Conservation (phyloP, 495 filamentous ascomycete genomes). For the Cairneyella variabilis region DNA sequence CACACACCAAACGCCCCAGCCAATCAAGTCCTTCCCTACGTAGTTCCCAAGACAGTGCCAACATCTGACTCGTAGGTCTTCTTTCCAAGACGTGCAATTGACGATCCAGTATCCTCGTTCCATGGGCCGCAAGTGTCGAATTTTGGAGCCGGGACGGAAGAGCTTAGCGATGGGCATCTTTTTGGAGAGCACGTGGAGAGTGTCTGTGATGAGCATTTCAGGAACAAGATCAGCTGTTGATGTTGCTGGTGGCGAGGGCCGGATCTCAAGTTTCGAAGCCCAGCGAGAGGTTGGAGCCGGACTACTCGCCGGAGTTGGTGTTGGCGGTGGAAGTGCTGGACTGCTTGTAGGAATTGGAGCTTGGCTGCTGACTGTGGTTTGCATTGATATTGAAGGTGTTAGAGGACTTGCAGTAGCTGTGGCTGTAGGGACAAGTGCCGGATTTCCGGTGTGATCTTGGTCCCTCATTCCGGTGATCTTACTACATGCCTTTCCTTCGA, state of each 20-base stretch:
- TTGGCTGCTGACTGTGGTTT: no score
- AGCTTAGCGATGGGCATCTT: conserved; percentile 46
- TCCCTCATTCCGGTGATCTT: no score
- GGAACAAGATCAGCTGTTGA: conserved; percentile 37
- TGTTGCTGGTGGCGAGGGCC: conserved; percentile 41
- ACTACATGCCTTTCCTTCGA: no score
- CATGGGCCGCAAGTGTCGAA: conserved; percentile 45
- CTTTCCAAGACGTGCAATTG: conserved; percentile 42
- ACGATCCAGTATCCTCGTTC: conserved; percentile 71
- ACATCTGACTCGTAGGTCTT: conserved; percentile 37
- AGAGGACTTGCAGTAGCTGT: no score
- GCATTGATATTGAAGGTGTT: no score
- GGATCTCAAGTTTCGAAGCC: conserved; percentile 28
- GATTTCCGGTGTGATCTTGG: no score
- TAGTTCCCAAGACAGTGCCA: conserved; percentile 62
- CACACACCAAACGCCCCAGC: conserved; percentile 61
- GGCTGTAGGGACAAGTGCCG: no score
- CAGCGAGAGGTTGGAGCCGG: not conserved
- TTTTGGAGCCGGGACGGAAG: conserved; percentile 48
- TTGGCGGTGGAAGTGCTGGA: not conserved
- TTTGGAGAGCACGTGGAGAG: conserved; percentile 46
- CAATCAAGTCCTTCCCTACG: conserved; percentile 53
- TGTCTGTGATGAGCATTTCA: conserved; percentile 48
- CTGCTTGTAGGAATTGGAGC: not conserved
- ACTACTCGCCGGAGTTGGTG: not conserved